Percentiles rank a stretch among this genome's conserved stretches.
These are phyloP conservation scores for Monoraphidium neglectum DNA, from an alignment of 139 green algal species.

Conservation along the genomic window DNA sequence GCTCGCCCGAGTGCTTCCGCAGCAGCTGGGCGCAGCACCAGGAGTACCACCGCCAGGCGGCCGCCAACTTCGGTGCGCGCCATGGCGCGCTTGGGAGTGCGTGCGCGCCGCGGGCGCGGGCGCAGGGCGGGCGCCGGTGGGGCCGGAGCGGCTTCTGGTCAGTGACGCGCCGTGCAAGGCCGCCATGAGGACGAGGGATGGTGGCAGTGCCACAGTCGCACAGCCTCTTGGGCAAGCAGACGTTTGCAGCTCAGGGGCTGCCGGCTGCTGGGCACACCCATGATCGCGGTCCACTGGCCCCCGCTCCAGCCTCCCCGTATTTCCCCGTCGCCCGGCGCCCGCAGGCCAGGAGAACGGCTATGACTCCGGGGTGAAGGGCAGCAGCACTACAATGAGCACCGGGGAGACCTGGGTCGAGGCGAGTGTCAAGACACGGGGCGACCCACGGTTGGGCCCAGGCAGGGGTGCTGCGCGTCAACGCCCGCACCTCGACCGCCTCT, in stretches of 20 bases:
- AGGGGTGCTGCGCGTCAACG: too few species aligned
- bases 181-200: neutral
- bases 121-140: neutral
- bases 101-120: neutral
- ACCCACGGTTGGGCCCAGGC: too few species aligned
- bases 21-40: conserved; percentile 89
- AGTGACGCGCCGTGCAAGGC: too few species aligned
- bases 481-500: too few species aligned
- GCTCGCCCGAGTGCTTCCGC: conserved; percentile 88
- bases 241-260: too few species aligned
- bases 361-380: conserved; percentile 31
- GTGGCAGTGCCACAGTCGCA: neutral
- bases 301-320: too few species aligned
- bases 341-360: conserved; percentile 50
- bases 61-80: conserved; percentile 27
- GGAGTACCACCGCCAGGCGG: conserved; percentile 79
- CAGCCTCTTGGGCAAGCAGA: neutral
- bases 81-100: neutral
- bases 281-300: too few species aligned
- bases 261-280: too few species aligned
- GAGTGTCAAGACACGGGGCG: too few species aligned
- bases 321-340: too few species aligned
- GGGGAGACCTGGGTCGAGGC: conserved; percentile 84
- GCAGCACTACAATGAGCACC: conserved; percentile 59
- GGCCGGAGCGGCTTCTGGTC: neutral